phyloP scores from a whole-genome alignment of 2,329 filamentous ascomycete genomes.

The Cytospora leucostoma region DNA sequence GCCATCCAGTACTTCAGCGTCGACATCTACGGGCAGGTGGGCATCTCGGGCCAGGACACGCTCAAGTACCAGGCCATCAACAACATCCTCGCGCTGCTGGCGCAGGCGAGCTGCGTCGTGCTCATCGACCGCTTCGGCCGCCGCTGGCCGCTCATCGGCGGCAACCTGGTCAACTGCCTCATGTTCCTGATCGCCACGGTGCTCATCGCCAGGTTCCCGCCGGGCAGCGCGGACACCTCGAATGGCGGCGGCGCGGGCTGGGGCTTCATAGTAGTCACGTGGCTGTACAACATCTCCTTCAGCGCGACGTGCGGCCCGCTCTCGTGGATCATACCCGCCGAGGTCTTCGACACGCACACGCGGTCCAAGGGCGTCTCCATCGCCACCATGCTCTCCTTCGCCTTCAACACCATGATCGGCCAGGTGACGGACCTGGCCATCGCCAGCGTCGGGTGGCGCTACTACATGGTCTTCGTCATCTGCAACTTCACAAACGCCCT shows the following conservation, averaged over 20 bases:
- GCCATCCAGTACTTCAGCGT: conserved; percentile 77
- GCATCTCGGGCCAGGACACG: conserved; percentile 64
- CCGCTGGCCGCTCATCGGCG: conserved; percentile 69
- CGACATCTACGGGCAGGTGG: conserved; percentile 67
- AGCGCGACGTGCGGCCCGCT: conserved; percentile 70
- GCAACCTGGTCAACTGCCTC: conserved; percentile 70
- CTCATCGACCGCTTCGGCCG: conserved; percentile 71
- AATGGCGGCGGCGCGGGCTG: conserved; percentile 62
- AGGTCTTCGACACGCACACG: conserved; percentile 77
- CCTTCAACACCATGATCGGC: conserved; percentile 58
- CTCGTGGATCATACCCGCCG: conserved; percentile 62
- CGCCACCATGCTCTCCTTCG: conserved; percentile 71
- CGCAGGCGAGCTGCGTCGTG: conserved; percentile 67
- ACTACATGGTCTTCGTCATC: conserved; percentile 54
- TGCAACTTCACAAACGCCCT: conserved; percentile 56
- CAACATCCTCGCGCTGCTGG: conserved; percentile 68
- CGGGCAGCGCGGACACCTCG: conserved; percentile 45
- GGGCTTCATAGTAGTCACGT: conserved; percentile 76
- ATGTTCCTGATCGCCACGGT: conserved; percentile 70
- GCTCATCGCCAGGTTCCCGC: conserved; percentile 41
- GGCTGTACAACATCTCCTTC: conserved; percentile 81
- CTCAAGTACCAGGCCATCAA: conserved; percentile 78
- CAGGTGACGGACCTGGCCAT: conserved; percentile 50
- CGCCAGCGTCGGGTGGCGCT: conserved; percentile 46
- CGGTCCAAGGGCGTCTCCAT: conserved; percentile 74